Conservation (phyloP, 1,284 basidiomycete genomes). For the Fomes fomentarius region DNA sequence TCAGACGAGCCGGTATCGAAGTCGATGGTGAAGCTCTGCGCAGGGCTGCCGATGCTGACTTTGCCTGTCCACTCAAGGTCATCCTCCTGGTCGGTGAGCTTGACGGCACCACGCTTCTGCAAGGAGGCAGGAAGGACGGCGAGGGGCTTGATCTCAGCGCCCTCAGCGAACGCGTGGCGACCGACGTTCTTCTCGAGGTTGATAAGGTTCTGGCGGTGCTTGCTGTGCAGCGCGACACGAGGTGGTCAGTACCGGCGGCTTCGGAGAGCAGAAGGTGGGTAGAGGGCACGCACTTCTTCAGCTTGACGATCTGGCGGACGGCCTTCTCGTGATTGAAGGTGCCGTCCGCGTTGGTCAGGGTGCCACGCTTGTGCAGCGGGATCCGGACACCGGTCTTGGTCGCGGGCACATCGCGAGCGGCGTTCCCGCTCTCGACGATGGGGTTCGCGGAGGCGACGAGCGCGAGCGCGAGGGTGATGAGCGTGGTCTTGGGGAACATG, state of each 20-base stretch:
- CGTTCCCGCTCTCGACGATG: constrained; percentile 4
- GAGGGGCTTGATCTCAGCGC: constrained; percentile 22
- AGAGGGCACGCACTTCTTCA: constrained; percentile 17
- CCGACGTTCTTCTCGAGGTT: constrained; percentile 27
- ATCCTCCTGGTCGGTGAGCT: constrained; percentile 24
- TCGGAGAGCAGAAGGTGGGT: neutral
- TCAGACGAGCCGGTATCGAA: constrained; percentile 29
- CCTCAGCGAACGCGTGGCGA: constrained; percentile 12
- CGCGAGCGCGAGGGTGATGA: constrained; percentile 27
- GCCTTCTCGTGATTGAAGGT: constrained; percentile 27
- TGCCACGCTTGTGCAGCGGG: constrained; percentile 25
- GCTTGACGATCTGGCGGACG: constrained; percentile 19
- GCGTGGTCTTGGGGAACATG: constrained; percentile 30
- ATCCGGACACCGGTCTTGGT: constrained; percentile 18
- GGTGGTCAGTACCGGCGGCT: neutral
- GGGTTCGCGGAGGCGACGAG: constrained; percentile 26
- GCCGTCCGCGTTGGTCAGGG: constrained; percentile 28
- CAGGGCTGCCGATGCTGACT: constrained; percentile 33
- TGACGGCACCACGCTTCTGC: constrained; percentile 17
- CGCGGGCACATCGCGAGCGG: neutral
- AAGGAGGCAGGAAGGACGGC: constrained; percentile 6
- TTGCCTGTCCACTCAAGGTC: constrained; percentile 32
- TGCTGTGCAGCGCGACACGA: constrained; percentile 15
- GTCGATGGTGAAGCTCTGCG: constrained; percentile 27
- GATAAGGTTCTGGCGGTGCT: constrained; percentile 32